Conservation (phyloP, 441 rosid genomes). For the Syzygium syzygioides region DNA sequence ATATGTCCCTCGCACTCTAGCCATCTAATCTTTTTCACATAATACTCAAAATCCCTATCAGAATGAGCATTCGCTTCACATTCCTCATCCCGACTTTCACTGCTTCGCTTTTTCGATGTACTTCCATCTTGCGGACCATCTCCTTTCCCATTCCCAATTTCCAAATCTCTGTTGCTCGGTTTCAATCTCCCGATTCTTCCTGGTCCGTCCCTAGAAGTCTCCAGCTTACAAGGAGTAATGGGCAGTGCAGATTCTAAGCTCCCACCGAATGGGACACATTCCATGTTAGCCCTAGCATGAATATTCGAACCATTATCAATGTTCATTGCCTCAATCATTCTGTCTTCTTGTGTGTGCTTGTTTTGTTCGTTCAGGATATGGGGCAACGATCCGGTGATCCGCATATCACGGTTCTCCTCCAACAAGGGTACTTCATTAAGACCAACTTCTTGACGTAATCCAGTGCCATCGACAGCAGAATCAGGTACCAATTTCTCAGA, state of each 20-base stretch:
- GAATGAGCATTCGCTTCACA: slow-evolving; percentile 31
- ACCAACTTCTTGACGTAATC: slow-evolving; percentile 16
- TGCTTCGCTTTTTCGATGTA: slow-evolving; percentile 45
- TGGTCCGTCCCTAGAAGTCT: slow-evolving; percentile 41
- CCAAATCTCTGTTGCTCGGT: slow-evolving; percentile 41
- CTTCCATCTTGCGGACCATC: slow-evolving; percentile 55
- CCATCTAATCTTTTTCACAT: slow-evolving; percentile 72
- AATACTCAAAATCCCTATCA: slow-evolving; percentile 64
- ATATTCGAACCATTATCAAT: slow-evolving; percentile 31
- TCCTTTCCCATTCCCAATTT: slow-evolving; percentile 32
- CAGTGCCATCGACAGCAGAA: slow-evolving; percentile 22
- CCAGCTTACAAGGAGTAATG: slow-evolving; percentile 79
- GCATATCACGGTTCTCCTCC: slow-evolving; percentile 24
- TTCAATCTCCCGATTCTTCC: slow-evolving; percentile 43
- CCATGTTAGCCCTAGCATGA: slow-evolving; percentile 32
- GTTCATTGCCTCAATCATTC: slow-evolving; percentile 30
- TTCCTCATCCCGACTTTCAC: slow-evolving; percentile 43
- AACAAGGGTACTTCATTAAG: slow-evolving; percentile 23
- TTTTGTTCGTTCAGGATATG: slow-evolving; percentile 22
- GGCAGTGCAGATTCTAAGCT: slow-evolving; percentile 51
- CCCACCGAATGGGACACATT: slow-evolving; percentile 33
- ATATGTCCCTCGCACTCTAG: slow-evolving; percentile 81
- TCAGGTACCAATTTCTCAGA: slow-evolving; percentile 29
- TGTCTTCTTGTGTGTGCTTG: slow-evolving; percentile 25
- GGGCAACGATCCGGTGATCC: slow-evolving; percentile 18